Evolutionary conservation across 2,329 filamentous ascomycete genomes (phyloP), one percentile per base, ranked within the genome.

Genomic region (Aspergillus fumigatus): DNA sequence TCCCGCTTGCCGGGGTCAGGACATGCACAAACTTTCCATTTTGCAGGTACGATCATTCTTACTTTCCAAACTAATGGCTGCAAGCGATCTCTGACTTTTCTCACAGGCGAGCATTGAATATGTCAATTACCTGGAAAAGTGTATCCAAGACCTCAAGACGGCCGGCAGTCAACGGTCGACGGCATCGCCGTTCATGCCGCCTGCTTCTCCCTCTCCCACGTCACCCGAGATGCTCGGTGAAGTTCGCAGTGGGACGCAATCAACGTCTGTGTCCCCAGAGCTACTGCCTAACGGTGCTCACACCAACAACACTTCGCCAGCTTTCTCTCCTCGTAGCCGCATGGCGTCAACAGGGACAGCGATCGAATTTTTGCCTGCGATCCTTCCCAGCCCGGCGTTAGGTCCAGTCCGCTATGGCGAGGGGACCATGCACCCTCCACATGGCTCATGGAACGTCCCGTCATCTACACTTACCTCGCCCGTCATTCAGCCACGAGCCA

Each of bases 11-110:
- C 86, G 84, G n/a, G 92, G 92, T 6, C 84, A 87, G 63, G 93
- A 97, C 69, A 97, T 97, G 94, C 94, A 97, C 75, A 99, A 99
- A 76, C 79, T 97, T 56, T 92, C 92, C 17, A 97, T 97, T 65
- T 77, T 97, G 51, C 92, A 97, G 84, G 92, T 95, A 73, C 62
- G 82, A 73, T 26, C 5, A 50, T 14, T 26, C 48, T 38, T 19
- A 8, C 26, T 48, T 11, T 50, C 55, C 32, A 17, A 60, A 14
- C n/a, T 65, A 32, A n/a, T 21, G 49, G 49, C 48, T 29, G 9
- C 49, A 56, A 19, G 47, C 47, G 19, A 51, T 35, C 6, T 41
- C 58, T 63, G 50, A 58, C 27, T 38, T 10, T 32, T 32, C 1
- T 60, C 26, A 10, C 62, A 96, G 92, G 93, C 93, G 4, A 94